Base-by-base conservation (phyloP, 495 filamentous ascomycete species). In the Xylaria sp. region DNA sequence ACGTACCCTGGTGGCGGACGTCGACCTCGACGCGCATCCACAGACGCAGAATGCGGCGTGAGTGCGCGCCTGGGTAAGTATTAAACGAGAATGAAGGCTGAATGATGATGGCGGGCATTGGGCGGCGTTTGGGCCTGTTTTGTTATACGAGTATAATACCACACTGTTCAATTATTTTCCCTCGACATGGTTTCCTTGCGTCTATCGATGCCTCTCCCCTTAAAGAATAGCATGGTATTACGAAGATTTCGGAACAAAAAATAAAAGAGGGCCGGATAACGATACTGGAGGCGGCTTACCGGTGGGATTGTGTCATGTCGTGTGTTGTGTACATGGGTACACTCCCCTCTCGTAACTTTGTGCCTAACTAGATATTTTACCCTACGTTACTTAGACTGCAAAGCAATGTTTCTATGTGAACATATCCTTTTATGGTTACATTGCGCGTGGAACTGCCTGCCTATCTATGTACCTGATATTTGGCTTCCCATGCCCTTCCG, bases 1-100 rank as follows among this genome's bases (percentile, higher is more conserved):
- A 73, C 86, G 89, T 71, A 86, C 83, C 40, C 86, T 87, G n/a
- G 92, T 99, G 19, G 88, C 93, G 63, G 84, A 85, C 50, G 89
- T 98, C 44, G 94, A 97, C 79, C 86, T 97, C 9, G 94, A 97
- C 71, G 92, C 86, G 1, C 85, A 87, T 52, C 86, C 86, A 61
- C 86, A 86, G 12, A 85, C 61, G 26, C 24, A 29, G 19, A 15
- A 2, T 6, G 19, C 8, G 17, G 43, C 62, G 6, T 65, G 62
- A 67, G 17, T 9, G 19, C 24, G 26, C 26, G 19, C 21, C 29
- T 40, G 17, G 4, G 3, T 9, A 31, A 26, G 52, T 55, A 55
- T 31, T 7, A 43, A 46, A 48, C 14, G 41, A 50, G 41, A 63
- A 41, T 46, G 61, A 46, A 15, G 11, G 5, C 9, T 63, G 26